Conservation (phyloP, 2,329 filamentous ascomycete species). For the Fusarium pseudoanthophilum region DNA sequence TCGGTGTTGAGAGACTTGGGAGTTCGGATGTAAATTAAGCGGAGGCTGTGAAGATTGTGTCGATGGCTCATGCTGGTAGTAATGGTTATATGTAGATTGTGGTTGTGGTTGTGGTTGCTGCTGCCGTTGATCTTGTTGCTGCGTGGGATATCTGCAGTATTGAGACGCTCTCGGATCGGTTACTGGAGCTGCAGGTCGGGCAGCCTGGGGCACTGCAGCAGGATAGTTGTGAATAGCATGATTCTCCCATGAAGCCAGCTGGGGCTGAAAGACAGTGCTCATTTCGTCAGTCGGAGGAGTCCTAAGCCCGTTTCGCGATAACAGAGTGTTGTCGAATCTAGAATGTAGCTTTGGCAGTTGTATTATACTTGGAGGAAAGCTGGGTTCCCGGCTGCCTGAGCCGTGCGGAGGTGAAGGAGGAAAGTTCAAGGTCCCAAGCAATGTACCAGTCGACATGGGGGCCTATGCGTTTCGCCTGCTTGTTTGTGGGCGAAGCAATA, state of each 20-base stretch:
- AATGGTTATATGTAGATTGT: conserved; percentile 22
- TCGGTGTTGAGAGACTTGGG: conserved; percentile 24
- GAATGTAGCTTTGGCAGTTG: conserved; percentile 40
- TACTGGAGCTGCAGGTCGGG: conserved; percentile 46
- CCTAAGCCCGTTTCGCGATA: conserved; percentile 54
- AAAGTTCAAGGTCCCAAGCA: conserved; percentile 36
- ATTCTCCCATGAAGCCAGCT: conserved; percentile 59
- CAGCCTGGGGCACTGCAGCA: conserved; percentile 48
- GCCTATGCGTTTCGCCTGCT: conserved; percentile 9
- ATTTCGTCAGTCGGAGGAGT: conserved; percentile 65
- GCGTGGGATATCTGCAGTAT: conserved; percentile 47
- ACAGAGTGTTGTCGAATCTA: conserved; percentile 30
- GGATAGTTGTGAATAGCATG: conserved; percentile 57
- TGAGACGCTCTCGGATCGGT: conserved; percentile 50
- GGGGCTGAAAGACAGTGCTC: conserved; percentile 63
- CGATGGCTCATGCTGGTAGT: conserved; percentile 28
- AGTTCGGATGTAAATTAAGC: conserved; percentile 23
- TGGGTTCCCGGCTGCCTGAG: conserved; percentile 33
- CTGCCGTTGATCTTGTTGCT: conserved; percentile 35
- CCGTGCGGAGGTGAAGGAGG: conserved; percentile 38
- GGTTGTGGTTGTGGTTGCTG: conserved; percentile 9
- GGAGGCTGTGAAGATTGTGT: conserved; percentile 9
- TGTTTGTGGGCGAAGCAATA: conserved; percentile 1
- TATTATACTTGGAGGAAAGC: conserved; percentile 28
- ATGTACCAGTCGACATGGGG: conserved; percentile 47